Evolutionary conservation across 2,329 filamentous ascomycete genomes (phyloP), one percentile per base, ranked within the genome.

Genomic region (Xylariales sp.): DNA sequence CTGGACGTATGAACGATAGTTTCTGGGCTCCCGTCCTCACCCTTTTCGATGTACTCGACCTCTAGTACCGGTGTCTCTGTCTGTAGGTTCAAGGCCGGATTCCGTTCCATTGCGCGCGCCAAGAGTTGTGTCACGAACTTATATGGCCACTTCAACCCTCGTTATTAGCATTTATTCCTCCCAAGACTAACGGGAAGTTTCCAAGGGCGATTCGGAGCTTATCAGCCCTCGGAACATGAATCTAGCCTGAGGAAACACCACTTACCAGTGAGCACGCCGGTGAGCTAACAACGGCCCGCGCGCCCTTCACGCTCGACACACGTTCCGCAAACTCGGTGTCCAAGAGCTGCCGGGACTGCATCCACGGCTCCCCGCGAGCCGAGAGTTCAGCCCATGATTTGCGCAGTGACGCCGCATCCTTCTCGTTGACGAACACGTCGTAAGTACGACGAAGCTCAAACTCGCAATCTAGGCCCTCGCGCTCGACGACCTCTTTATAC

Each of bases 41-140:
- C 67, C 16, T 56, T 49, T 7, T 61, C 58, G 5, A 54, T 9
- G 16, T 54, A 53, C 23, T 64, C 60, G 3, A 73, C 52, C 2
- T 32, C 18, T 32, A 69, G 14, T 5, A 71, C 72, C 3, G 71
- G 67, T n/a, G 72, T 73, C 36, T 72, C 62, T 7, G 69, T 71
- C 55, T 73, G 72, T 30, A 73, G 48, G 18, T 73, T 72, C 16
- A 73, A 52, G 3, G 12, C 41, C n/a, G 68, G 65, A 32, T 69
- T 64, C 23, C 55, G 49, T 28, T 60, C 65, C 62, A 72, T 65
- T 2, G 68, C 36, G 18, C 54, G 54, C 30, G 77, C 62, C 73
- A 82, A 56, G 75, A 80, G 69, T 65, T 77, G 43, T 62, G 74
- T 62, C 71, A 73, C 70, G 70, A 74, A 66, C 64, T 70, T 73